Evolutionary conservation across 2,329 filamentous ascomycete genomes (phyloP).

Genomic region (Chaetomium globosum): DNA sequence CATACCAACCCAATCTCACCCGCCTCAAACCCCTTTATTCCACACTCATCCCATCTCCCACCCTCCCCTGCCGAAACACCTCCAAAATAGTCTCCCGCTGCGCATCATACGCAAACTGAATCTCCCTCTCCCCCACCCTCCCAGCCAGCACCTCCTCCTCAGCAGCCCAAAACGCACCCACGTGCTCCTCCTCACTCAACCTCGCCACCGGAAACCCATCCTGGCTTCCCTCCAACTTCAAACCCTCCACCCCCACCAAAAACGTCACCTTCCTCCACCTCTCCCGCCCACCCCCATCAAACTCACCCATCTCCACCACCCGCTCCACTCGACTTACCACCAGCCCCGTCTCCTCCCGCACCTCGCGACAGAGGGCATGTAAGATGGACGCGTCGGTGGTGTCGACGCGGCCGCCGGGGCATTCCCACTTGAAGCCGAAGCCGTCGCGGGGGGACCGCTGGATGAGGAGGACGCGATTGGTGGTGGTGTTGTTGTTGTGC

Average conservation of each 20-base stretch:
- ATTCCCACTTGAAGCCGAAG: slow-evolving; percentile 33
- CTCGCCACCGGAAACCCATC: slow-evolving; percentile 5
- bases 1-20: background rate
- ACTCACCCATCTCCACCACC: slow-evolving; percentile 23
- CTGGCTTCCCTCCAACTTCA: background rate
- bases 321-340: background rate
- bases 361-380: slow-evolving; percentile 28
- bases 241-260: slow-evolving; percentile 18
- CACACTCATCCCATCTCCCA: background rate
- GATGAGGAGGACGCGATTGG: slow-evolving; percentile 30
- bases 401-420: slow-evolving; percentile 33
- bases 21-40: background rate
- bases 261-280: slow-evolving; percentile 32
- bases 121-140: slow-evolving; percentile 19
- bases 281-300: slow-evolving; percentile 4
- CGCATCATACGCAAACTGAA: slow-evolving; percentile 31
- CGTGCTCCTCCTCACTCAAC: slow-evolving; percentile 29
- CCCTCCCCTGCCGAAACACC: slow-evolving; percentile 11
- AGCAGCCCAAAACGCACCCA: slow-evolving; percentile 29
- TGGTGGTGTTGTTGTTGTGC: too few relatives aligned
- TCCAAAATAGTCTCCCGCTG: slow-evolving; percentile 24
- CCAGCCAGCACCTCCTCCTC: slow-evolving; percentile 22
- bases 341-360: slow-evolving; percentile 33
- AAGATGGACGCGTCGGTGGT: slow-evolving; percentile 23
- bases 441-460: slow-evolving; percentile 34